Evolutionary conservation across 2,329 filamentous ascomycete genomes (phyloP), one percentile per base, ranked within the genome.

Genomic region (Ceratocystis alfenasii): DNA sequence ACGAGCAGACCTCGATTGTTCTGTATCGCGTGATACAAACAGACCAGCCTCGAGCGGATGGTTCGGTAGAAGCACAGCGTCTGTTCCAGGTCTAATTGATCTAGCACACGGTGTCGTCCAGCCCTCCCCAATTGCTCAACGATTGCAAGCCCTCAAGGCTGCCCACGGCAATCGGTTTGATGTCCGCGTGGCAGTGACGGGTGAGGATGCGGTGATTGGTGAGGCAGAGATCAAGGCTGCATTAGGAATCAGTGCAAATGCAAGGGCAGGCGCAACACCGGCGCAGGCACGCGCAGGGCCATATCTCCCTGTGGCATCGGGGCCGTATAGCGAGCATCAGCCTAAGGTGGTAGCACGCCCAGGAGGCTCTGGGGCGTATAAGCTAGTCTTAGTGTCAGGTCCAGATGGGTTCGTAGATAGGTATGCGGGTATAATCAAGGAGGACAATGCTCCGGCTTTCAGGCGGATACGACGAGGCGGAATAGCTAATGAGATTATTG

Each of bases 361-460:
- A 5, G 70, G 71, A 8, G 66, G 10, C 50, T 63, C 10, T 71
- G 75, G 0, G 80, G 82, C 0, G 83, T 68, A 81, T 69, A 86
- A 85, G 68, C 74, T 96, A 22, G 78, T 96, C n/a, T 79, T 96
- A 66, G 83, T 97, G 1, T 95, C 91, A 0, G 94, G 94, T 0
- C 93, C 94, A 0, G 90, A 95, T 65, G 93, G 94, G 0, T 97
- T 97, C 75, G 81, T 97, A 48, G 81, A 83, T 55, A 82, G 87
- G 69, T 89, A 88, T 76, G 90, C 90, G 1, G 93, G 94, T 1
- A 79, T 36, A 22, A 64, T 68, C 7, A 59, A 48, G 10, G 33
- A 65, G 28, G 65, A 69, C 48, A 63, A 62, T 45, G 67, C 64
- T 4, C 67, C 67, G 8, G 64, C 67, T 8, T 68, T 63, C 20